Percentiles rank a stretch among this genome's conserved stretches.
These are phyloP conservation scores for Ensete glaucum DNA, from an alignment of 176 grass and related monocot species.

Conservation along the genomic window DNA sequence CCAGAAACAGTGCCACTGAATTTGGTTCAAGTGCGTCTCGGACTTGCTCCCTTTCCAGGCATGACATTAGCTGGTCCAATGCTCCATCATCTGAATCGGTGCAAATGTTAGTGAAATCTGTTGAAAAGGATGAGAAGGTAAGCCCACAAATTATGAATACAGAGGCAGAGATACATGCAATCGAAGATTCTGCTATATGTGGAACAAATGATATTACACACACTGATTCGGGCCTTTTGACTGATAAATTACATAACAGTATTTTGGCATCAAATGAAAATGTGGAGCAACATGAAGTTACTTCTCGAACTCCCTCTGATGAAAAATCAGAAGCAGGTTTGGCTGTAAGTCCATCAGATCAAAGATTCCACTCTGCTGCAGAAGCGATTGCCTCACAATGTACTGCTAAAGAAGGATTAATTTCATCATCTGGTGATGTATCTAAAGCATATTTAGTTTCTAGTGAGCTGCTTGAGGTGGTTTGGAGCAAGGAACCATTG, in stretches of 20 bases:
- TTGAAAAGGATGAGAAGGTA: slow-evolving; percentile 57
- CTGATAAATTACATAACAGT: slow-evolving; percentile 9
- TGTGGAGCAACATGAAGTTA: slow-evolving; percentile 21
- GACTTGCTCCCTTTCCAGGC: slow-evolving; percentile 49
- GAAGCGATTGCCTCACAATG: slow-evolving; percentile 29
- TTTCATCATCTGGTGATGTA: slow-evolving; percentile 27
- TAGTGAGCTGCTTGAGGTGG: slow-evolving; percentile 36
- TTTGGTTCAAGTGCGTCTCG: slow-evolving; percentile 54
- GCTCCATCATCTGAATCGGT: slow-evolving; percentile 83
- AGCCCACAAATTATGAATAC: slow-evolving; percentile 31
- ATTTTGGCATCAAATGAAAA: slow-evolving; percentile 19
- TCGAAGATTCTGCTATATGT: slow-evolving; percentile 16
- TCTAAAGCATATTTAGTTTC: slow-evolving; percentile 33
- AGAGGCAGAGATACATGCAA: slow-evolving; percentile 19
- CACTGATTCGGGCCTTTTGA: slow-evolving; percentile 20
- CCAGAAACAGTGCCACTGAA: slow-evolving; percentile 48
- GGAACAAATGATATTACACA: slow-evolving; percentile 5
- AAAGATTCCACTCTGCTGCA: slow-evolving; percentile 15
- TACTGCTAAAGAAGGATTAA: slow-evolving; percentile 24
- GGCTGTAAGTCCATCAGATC: slow-evolving; percentile 22
- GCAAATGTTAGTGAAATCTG: slow-evolving; percentile 81
- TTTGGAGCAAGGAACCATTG: slow-evolving; percentile 31
- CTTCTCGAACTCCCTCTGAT: slow-evolving; percentile 21
- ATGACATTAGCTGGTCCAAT: slow-evolving; percentile 83
- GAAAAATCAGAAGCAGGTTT: slow-evolving; percentile 25